These are phyloP conservation scores for Stygiomarasmius scandens DNA, from an alignment of 1,284 basidiomycete genomes.

Conservation along the genomic window DNA sequence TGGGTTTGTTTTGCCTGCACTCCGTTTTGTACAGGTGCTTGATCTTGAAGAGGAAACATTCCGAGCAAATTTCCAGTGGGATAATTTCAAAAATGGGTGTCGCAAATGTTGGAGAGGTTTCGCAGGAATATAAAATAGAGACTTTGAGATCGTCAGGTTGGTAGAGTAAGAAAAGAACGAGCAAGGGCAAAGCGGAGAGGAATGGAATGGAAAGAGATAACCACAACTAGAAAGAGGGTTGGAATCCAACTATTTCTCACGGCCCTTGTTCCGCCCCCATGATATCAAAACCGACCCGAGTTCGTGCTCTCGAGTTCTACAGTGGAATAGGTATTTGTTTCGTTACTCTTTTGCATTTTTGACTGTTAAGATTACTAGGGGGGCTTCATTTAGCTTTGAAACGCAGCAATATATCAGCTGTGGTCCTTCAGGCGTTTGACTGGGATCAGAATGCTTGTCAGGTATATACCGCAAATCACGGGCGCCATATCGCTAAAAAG, in stretches of 20 bases:
- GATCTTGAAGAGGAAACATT: background rate
- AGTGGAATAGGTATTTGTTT: conserved; percentile 65
- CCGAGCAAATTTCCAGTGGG: background rate
- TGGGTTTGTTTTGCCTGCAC: background rate
- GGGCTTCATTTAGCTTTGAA: conserved; percentile 71
- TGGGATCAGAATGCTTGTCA: conserved; percentile 75
- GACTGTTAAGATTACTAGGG: conserved; percentile 40
- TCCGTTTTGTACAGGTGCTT: background rate
- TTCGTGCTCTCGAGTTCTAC: conserved; percentile 72
- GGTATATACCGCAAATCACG: conserved; percentile 65
- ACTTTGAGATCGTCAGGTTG: background rate
- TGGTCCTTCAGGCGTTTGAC: conserved; percentile 68
- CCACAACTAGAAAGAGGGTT: background rate
- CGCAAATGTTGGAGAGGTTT: conserved; percentile 9
- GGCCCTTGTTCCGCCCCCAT: background rate
- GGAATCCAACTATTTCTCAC: background rate
- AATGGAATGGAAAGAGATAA: background rate
- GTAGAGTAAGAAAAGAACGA: background rate
- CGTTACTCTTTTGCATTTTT: conserved; percentile 3
- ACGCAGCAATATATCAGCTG: conserved; percentile 46
- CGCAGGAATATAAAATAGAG: conserved; percentile 3
- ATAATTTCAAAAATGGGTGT: conserved; percentile 1
- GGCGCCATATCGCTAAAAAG: conserved; percentile 46
- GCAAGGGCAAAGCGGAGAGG: background rate
- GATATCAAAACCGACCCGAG: background rate